Evolutionary conservation across 352 stramenopile species (phyloP).

Genomic region (Pythium chondricola): DNA sequence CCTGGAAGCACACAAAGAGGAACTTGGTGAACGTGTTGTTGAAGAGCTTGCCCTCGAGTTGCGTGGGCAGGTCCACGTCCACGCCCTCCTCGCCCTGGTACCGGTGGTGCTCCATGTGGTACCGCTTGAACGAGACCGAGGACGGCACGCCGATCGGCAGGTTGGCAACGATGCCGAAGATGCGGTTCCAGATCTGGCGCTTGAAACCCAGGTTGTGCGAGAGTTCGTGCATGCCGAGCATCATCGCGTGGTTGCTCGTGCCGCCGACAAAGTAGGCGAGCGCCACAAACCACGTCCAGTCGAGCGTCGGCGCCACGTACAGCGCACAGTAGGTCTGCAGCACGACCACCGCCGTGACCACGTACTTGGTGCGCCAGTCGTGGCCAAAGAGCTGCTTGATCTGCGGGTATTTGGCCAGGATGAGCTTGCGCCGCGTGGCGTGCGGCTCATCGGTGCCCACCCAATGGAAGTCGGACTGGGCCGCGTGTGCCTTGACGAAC

Average conservation of each 20-base stretch:
- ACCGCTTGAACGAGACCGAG: conserved; percentile 92
- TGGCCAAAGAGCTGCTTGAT: conserved; percentile 89
- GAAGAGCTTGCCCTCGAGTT: conserved; percentile 89
- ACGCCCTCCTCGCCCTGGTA: conserved; percentile 93
- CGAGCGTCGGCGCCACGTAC: conserved; percentile 57
- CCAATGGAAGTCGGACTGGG: conserved; percentile 77
- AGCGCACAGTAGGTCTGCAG: conserved; percentile 81
- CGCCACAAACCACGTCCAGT: conserved; percentile 51
- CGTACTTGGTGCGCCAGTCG: conserved; percentile 85
- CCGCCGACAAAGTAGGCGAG: conserved; percentile 87
- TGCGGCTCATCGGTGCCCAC: conserved; percentile 83
- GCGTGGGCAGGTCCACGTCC: conserved; percentile 93
- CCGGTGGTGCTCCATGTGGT: conserved; percentile 97
- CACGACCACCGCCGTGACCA: conserved; percentile 58
- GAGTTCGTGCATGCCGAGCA: conserved; percentile 95
- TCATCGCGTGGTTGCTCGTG: conserved; percentile 93
- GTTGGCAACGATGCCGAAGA: conserved; percentile 92
- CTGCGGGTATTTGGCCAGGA: conserved; percentile 84
- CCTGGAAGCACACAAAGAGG: conserved; percentile 90
- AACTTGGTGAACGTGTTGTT: conserved; percentile 84
- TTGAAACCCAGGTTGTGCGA: conserved; percentile 96
- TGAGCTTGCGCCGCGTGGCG: conserved; percentile 74
- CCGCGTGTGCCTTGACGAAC: conserved; percentile 40
- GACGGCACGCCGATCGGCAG: conserved; percentile 90
- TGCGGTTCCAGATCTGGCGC: conserved; percentile 83